phyloP scores from a whole-genome alignment of 495 filamentous ascomycete species.

The Wilcoxina mikolae region DNA sequence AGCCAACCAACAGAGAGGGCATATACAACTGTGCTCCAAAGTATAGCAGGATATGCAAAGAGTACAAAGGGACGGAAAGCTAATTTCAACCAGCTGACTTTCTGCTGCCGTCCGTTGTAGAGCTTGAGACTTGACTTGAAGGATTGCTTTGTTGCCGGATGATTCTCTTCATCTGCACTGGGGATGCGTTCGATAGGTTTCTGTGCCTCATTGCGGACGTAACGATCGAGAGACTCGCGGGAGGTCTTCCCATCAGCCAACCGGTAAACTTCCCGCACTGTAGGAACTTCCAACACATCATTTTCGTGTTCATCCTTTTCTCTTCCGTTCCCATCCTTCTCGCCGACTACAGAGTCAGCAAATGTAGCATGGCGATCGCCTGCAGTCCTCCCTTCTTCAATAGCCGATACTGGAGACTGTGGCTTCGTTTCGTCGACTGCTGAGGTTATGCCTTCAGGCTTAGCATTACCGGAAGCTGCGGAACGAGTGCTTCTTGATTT shows the following conservation, averaged over 20 bases:
- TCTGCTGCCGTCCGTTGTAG: slow-evolving; percentile 60
- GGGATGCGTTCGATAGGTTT: slow-evolving; percentile 4
- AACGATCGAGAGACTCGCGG: slow-evolving; percentile 19
- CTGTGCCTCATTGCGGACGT: slow-evolving; percentile 8
- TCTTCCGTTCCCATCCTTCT: slow-evolving; percentile 10
- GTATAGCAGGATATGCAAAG: slow-evolving; percentile 71
- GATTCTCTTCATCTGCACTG: not conserved
- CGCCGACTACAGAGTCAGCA: not conserved
- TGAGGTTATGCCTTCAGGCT: slow-evolving; percentile 9
- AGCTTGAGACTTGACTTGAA: slow-evolving; percentile 56
- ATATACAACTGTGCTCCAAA: slow-evolving; percentile 84
- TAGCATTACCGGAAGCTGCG: not conserved
- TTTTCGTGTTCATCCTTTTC: slow-evolving; percentile 5
- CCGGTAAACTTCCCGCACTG: slow-evolving; percentile 11
- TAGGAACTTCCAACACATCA: not conserved
- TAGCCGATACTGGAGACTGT: not conserved
- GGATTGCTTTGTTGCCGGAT: slow-evolving; percentile 41
- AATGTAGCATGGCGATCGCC: not conserved
- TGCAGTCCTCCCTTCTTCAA: not conserved
- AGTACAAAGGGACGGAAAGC: slow-evolving; percentile 68
- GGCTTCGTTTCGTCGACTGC: not conserved
- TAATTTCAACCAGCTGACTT: slow-evolving; percentile 66
- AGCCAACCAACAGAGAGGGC: slow-evolving; percentile 86
- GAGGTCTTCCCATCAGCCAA: slow-evolving; percentile 15
- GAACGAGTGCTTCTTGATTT: slow-evolving; percentile 14